Base-by-base conservation (phyloP, 2,329 filamentous ascomycete genomes). In the Dendryphion nanum region DNA sequence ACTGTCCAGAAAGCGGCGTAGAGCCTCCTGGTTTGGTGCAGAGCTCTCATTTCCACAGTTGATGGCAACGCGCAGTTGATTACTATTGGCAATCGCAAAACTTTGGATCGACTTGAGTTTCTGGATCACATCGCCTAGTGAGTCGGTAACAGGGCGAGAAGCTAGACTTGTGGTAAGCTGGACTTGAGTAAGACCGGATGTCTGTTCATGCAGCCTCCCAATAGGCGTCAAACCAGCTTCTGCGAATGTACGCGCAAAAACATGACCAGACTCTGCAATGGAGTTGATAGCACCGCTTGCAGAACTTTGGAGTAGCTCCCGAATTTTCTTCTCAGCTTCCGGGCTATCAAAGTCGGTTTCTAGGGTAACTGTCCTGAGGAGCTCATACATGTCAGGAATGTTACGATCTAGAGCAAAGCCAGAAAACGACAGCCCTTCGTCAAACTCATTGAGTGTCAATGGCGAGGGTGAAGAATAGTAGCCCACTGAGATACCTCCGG, bases 331-430 rank as follows among this genome's bases (percentile, higher is more conserved):
- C 17, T 89, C 81, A 2, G 90, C 89, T 53, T 89, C 83, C 1
- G 86, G 77, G 44, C 85, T 85, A 50, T 90, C 86, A 57, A 98
- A 98, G 63, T 97, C 80, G 1, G 93, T 96, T 52, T 95, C 90
- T 18, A 85, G 71, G 12, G 97, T 78, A 8, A 98, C 72, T 37
- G 82, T 86, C 29, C 82, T 81, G 18, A 98, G 70, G 10, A 98
- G 77, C 31, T 91, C 82, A 54, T 94, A 88, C 89, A 98, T 95
- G 38, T 85, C 84, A 0, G 89, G 85, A 2, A 98, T 81, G 53
- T 98, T 95, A 47, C 84, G 79, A 59, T 98, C 91, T 24, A 98
- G 70, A 0, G 90, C 90, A 72, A 86, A 95, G 13, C 93, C 91
- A 3, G 83, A 83, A 39, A 97, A 83, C 10, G 85, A 79, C 18